A percentile compares a stretch with the other conserved stretches of the same genome.
phyloP scores from a whole-genome alignment of 169 alveolate species.

The Pseudocohnilembus persalinus region DNA sequence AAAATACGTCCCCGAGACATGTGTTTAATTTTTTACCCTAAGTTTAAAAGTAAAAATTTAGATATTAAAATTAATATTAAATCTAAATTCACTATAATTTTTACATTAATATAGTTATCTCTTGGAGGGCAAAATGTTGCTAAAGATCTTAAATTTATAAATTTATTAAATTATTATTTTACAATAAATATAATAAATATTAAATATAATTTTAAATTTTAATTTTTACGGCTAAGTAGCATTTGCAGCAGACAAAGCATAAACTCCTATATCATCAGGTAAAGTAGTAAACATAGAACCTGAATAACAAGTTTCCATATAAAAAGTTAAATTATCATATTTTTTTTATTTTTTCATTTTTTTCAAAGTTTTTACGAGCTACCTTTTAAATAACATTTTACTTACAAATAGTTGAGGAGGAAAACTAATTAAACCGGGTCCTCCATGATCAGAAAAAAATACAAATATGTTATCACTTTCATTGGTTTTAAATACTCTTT shows the following conservation, averaged over 20 bases:
- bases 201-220: no score
- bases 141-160: background rate
- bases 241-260: constrained; percentile 84
- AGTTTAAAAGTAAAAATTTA: background rate
- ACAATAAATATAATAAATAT: no score
- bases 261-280: constrained; percentile 62
- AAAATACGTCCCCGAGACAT: constrained; percentile 84
- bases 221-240: constrained; percentile 56
- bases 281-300: constrained; percentile 84
- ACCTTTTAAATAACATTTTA: constrained; percentile 40
- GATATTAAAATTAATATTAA: no score
- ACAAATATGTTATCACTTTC: constrained; percentile 72
- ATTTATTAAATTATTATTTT: no score
- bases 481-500: constrained; percentile 69
- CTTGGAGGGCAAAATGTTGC: background rate
- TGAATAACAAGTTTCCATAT: constrained; percentile 84
- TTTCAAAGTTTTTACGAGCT: constrained; percentile 47
- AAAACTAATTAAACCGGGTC: constrained; percentile 80
- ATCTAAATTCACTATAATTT: no score
- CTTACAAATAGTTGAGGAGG: constrained; percentile 66
- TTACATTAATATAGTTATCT: background rate
- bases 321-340: constrained; percentile 69
- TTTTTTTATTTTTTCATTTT: constrained; percentile 65
- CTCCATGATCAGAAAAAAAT: constrained; percentile 85
- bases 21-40: constrained; percentile 68